phyloP scores from a whole-genome alignment of 805 yeast genomes.

The Saccharomycopsis synnaedendra region DNA sequence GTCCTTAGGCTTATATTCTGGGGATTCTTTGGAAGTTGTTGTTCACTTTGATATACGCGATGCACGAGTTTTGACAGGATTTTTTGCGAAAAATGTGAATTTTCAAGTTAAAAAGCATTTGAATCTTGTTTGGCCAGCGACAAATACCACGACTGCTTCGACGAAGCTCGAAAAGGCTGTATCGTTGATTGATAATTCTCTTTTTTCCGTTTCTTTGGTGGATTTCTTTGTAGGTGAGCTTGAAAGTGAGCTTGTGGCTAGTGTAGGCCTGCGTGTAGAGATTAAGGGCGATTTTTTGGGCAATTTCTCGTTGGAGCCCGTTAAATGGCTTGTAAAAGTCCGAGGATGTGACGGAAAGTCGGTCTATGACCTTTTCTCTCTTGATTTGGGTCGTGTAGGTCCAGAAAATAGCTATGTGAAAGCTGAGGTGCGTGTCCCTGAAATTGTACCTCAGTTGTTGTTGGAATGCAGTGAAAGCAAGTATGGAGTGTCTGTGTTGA shows the following conservation, averaged over 20 bases:
- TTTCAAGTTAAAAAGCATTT: too few relatives aligned
- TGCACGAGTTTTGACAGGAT: too few relatives aligned
- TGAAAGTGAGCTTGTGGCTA: background rate
- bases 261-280: background rate
- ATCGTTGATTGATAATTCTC: background rate
- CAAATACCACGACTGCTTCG: too few relatives aligned
- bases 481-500: conserved; percentile 1
- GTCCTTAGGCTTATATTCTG: too few relatives aligned
- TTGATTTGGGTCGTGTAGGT: background rate
- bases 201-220: background rate
- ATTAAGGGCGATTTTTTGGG: background rate
- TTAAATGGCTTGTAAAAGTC: background rate
- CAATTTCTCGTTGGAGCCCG: background rate
- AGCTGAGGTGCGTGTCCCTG: background rate
- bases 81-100: too few relatives aligned
- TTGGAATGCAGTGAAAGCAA: background rate
- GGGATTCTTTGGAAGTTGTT: too few relatives aligned
- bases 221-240: background rate
- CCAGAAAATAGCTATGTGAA: background rate
- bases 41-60: too few relatives aligned
- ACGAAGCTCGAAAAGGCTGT: too few relatives aligned
- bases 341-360: background rate
- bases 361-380: background rate
- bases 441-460: background rate
- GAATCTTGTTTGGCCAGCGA: too few relatives aligned